phyloP scores from a whole-genome alignment of 1,139 yeast genomes.

The Ogataea hybrid region DNA sequence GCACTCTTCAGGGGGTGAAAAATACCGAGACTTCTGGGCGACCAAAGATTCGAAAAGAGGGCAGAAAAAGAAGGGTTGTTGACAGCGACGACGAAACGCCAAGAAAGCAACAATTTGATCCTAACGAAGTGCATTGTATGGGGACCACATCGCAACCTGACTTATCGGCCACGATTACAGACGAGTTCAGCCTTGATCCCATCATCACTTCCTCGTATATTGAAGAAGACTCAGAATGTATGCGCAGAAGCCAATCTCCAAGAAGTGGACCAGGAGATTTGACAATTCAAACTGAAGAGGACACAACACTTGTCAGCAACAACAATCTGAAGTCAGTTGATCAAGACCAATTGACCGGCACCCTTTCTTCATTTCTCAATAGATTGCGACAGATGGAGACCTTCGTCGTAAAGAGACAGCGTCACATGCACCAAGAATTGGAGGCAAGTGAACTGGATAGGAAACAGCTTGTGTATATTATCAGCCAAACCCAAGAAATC shows the following conservation, averaged over 20 bases:
- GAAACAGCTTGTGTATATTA: constrained; percentile 12
- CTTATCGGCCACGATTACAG: neutral
- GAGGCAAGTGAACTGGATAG: constrained; percentile 12
- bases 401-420: constrained; percentile 11
- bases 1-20: too few relatives aligned
- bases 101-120: neutral
- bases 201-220: constrained; percentile 4
- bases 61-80: too few relatives aligned
- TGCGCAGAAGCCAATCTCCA: neutral
- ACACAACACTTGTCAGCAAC: constrained; percentile 8
- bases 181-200: constrained; percentile 5
- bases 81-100: too few relatives aligned
- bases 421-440: constrained; percentile 10
- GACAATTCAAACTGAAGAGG: constrained; percentile 1
- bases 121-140: neutral
- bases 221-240: neutral
- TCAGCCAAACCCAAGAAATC: constrained; percentile 10
- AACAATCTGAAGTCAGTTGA: neutral
- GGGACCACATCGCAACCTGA: constrained; percentile 2
- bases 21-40: too few relatives aligned
- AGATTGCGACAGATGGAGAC: constrained; percentile 15
- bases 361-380: constrained; percentile 11
- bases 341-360: neutral
- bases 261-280: neutral
- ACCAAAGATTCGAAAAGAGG: too few relatives aligned